Evolutionary conservation across 306 rosid genomes (phyloP).

Genomic region (Quercus wislizeni): DNA sequence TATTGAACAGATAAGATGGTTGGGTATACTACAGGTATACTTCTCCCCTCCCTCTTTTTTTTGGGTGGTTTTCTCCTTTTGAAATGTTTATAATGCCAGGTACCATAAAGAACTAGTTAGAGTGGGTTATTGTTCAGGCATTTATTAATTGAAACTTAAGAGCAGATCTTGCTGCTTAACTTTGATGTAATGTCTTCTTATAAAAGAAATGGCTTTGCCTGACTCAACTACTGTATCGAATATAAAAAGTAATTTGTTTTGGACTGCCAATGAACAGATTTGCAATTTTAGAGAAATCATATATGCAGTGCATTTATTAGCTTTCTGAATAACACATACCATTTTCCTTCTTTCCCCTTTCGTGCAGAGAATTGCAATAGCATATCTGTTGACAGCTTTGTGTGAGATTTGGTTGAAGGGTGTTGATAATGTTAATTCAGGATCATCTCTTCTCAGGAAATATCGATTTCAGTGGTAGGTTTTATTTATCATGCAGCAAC

Average conservation of each 20-base stretch:
- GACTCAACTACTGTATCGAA: not conserved
- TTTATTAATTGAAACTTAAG: not conserved
- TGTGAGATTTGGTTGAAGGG: constrained; percentile 95
- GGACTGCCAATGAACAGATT: not conserved
- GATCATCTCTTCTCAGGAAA: constrained; percentile 58
- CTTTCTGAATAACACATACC: not conserved
- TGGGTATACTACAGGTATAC: constrained; percentile 84
- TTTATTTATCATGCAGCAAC: not conserved
- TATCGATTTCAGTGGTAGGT: constrained; percentile 77
- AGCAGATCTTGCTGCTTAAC: not conserved
- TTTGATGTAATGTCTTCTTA: not conserved
- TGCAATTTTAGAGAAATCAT: not conserved
- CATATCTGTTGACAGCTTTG: constrained; percentile 69
- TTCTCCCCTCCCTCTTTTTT: not conserved
- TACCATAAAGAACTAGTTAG: not conserved
- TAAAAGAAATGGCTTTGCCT: not conserved
- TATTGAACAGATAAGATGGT: constrained; percentile 68
- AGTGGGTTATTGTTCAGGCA: not conserved
- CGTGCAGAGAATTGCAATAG: constrained; percentile 80
- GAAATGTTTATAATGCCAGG: not conserved
- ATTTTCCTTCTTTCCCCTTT: constrained; percentile 11
- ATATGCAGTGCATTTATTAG: not conserved
- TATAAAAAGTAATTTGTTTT: not conserved
- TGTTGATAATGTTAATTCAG: constrained; percentile 50
- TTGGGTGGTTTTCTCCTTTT: not conserved